Evolutionary conservation across 1,284 basidiomycete species (phyloP).

Genomic region (Malassezia psittaci): DNA sequence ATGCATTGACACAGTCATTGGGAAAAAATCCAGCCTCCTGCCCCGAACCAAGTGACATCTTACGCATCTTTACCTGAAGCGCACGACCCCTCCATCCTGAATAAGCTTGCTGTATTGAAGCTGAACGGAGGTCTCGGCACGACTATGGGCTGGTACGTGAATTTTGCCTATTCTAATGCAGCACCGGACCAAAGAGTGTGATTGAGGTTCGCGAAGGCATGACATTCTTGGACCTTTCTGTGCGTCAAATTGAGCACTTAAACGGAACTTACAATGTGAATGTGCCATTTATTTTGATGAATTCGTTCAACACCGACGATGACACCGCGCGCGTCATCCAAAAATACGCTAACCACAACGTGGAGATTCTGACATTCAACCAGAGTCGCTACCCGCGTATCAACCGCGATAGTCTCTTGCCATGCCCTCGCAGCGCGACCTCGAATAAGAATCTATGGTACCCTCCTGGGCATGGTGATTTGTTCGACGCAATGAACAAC

Average conservation of each 20-base stretch:
- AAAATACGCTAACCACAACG: slow-evolving; percentile 77
- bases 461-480: slow-evolving; percentile 95
- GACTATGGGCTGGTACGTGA: slow-evolving; percentile 62
- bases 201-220: slow-evolving; percentile 65
- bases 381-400: slow-evolving; percentile 97
- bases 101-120: slow-evolving; percentile 84
- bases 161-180: neutral
- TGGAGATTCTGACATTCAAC: slow-evolving; percentile 63
- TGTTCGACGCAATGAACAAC: slow-evolving; percentile 86
- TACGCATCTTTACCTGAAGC: slow-evolving; percentile 60
- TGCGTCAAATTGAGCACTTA: slow-evolving; percentile 84
- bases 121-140: slow-evolving; percentile 98
- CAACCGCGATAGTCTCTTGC: slow-evolving; percentile 84
- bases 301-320: slow-evolving; percentile 88
- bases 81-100: slow-evolving; percentile 38
- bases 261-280: slow-evolving; percentile 59
- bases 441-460: slow-evolving; percentile 89
- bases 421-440: slow-evolving; percentile 71
- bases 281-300: slow-evolving; percentile 98
- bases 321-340: slow-evolving; percentile 67
- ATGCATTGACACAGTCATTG: slow-evolving; percentile 60
- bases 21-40: slow-evolving; percentile 93
- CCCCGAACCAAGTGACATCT: slow-evolving; percentile 79
- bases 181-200: slow-evolving; percentile 57
- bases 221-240: slow-evolving; percentile 96